phyloP scores from a whole-genome alignment of 768 basidiomycete species.

The Lactarius indigo region DNA sequence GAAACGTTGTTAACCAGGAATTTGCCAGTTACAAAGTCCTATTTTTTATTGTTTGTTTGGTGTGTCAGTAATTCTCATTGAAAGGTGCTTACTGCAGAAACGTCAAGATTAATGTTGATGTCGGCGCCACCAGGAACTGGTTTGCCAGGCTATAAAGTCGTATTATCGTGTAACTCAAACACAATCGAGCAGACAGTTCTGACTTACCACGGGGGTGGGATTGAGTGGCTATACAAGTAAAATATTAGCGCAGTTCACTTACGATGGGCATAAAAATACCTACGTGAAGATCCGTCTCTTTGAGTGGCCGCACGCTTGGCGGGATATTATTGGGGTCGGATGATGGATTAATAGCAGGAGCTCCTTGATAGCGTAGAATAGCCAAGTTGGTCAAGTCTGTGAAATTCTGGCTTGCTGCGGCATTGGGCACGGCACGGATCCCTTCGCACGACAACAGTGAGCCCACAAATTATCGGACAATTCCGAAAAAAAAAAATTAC shows the following conservation, averaged over 20 bases:
- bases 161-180: background rate
- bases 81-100: constrained; percentile 8
- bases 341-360: background rate
- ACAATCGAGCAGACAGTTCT: background rate
- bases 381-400: constrained; percentile 16
- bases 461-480: background rate
- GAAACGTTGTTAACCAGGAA: constrained; percentile 37
- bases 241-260: constrained; percentile 4
- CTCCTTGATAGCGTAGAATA: constrained; percentile 20
- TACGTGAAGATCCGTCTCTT: constrained; percentile 18
- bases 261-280: background rate
- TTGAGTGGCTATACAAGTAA: constrained; percentile 2
- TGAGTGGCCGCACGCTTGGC: background rate
- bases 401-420: background rate
- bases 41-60: background rate
- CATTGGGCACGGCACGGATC: constrained; percentile 17
- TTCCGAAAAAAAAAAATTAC: background rate
- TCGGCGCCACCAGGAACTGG: constrained; percentile 9
- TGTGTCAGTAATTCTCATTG: background rate
- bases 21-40: background rate
- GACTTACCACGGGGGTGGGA: constrained; percentile 14
- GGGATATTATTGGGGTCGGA: constrained; percentile 8
- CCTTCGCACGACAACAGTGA: background rate
- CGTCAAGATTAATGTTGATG: constrained; percentile 5
- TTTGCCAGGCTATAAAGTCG: background rate